Evolutionary conservation across 2,329 filamentous ascomycete genomes (phyloP).

Genomic region (Calonectria pseudoturangicola): DNA sequence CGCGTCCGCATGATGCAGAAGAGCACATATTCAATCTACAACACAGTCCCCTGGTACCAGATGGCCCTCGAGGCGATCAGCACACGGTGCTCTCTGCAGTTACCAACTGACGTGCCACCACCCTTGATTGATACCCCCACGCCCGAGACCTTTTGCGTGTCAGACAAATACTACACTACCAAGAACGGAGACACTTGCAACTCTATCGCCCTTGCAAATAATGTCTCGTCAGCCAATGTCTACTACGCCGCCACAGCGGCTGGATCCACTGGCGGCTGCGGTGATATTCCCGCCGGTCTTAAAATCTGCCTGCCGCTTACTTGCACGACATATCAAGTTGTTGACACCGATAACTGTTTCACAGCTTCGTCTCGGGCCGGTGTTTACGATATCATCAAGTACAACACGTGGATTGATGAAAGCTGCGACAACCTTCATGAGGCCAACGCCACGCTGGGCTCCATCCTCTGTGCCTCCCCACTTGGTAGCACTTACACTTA

Average conservation of each 20-base stretch:
- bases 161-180: not conserved
- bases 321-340: not conserved
- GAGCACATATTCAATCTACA: conserved; percentile 41
- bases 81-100: not conserved
- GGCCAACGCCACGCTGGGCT: not conserved
- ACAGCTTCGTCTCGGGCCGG: not conserved
- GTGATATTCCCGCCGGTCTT: not conserved
- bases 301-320: not conserved
- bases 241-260: not conserved
- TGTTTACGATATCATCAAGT: not conserved
- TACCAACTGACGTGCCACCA: not conserved
- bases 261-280: not conserved
- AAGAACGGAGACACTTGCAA: not conserved
- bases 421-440: not conserved
- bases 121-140: not conserved
- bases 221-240: not conserved
- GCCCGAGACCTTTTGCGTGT: not conserved
- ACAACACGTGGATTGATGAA: not conserved
- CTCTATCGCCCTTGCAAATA: not conserved
- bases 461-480: not conserved
- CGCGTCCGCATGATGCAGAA: conserved; percentile 46
- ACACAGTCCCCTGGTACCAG: conserved; percentile 22
- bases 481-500: not conserved
- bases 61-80: conserved; percentile 24
- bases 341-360: not conserved